Base-by-base conservation (phyloP, 2,329 filamentous ascomycete genomes). In the Anthostomella pinea region DNA sequence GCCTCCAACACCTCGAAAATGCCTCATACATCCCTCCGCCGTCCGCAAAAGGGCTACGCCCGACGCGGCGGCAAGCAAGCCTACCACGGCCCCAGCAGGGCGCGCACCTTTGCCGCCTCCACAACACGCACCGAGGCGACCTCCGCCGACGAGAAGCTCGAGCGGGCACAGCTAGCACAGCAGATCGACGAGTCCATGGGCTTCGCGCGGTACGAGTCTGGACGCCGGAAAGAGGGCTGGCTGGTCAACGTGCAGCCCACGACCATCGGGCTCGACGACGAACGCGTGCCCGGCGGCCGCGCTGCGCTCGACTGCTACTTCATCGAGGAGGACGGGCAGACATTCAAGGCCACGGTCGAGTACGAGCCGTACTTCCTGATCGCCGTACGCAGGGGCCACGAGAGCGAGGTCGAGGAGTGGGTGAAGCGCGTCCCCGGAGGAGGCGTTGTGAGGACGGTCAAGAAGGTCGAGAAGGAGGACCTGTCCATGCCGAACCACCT, bases 241-340 rank as follows among this genome's bases (percentile, higher is more conserved):
- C 78, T 98, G 4, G 87, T 91, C 52, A 98, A 97, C 58, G 87
- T 97, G 68, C 87, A 95, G 60, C 82, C 89, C 24, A 97, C 93
- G 0, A 80, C 81, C 9, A 75, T 98, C 29, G 57, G 44, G 3
- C 48, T 60, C 70, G 73, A 95, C 62, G 91, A 97, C 59, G 77
- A 90, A 11, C 86, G 87, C 51, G 76, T 86, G 29, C 83, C 85
- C 2, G 87, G 87, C 41, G 93, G 93, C 23, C 81, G 88, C 48
- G 85, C 93, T 1, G 93, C 87, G 7, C 80, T 98, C 38, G 93
- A 98, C 67, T 96, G 89, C 66, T 98, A 96, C 70, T 98, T 98
- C 65, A 84, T 98, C 41, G 87, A 90, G 54, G 87, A 91, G 40
- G 86, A 95, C 54, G 77, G 87, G 10, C 79, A 83, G 31, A 91